Evolutionary conservation across 2,329 filamentous ascomycete genomes (phyloP).

Genomic region (Ceratocystis huliohia): DNA sequence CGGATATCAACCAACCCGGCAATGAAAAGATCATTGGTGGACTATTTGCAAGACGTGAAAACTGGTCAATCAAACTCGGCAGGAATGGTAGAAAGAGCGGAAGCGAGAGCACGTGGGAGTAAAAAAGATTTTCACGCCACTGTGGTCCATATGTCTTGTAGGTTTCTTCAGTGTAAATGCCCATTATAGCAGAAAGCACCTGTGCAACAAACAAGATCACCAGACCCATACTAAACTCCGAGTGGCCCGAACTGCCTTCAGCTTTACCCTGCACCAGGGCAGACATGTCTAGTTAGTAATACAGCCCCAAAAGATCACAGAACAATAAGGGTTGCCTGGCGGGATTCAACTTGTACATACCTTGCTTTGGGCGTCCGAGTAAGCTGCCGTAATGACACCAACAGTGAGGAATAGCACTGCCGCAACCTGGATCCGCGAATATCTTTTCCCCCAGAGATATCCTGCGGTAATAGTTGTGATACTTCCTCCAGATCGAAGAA

Average conservation of each 20-base stretch:
- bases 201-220: conserved; percentile 77
- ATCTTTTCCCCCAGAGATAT: conserved; percentile 71
- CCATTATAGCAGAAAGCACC: conserved; percentile 83
- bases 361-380: conserved; percentile 79
- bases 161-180: conserved; percentile 82
- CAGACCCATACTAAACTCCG: conserved; percentile 50
- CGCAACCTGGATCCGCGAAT: conserved; percentile 64
- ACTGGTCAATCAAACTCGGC: conserved; percentile 52
- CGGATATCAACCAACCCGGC: conserved; percentile 9
- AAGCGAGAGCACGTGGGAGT: conserved; percentile 65
- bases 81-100: conserved; percentile 63
- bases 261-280: conserved; percentile 19
- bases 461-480: conserved; percentile 94
- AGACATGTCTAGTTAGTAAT: not conserved
- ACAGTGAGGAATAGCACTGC: conserved; percentile 73
- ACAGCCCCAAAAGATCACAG: not conserved
- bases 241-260: conserved; percentile 21
- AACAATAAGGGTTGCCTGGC: not conserved
- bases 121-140: conserved; percentile 95
- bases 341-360: conserved; percentile 32
- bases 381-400: conserved; percentile 77
- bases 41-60: conserved; percentile 49
- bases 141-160: conserved; percentile 76
- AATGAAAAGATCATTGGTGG: conserved; percentile 36
- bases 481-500: conserved; percentile 84